A percentile compares a stretch with the other conserved stretches of the same genome.
Conservation (phyloP, 148 eudicot genomes). For the Silene uniflora region DNA sequence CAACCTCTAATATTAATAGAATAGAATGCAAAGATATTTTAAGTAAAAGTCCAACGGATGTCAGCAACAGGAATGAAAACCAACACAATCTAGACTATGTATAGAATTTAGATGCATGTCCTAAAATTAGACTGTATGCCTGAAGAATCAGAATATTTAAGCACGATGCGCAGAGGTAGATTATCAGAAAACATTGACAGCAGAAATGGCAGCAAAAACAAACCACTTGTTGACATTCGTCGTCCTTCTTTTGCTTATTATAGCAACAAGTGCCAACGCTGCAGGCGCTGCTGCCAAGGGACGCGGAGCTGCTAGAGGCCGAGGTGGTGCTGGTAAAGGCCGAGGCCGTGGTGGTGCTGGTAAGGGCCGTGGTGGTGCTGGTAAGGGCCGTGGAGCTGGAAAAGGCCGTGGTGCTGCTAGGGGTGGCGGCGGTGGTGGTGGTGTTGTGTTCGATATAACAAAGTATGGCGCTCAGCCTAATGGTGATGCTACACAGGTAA, state of each 20-base stretch:
- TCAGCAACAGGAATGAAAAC: not conserved
- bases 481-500: slow-evolving; percentile 34
- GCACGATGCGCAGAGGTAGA: slow-evolving; percentile 5
- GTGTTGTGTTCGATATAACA: slow-evolving; percentile 20
- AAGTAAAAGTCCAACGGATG: slow-evolving; percentile 4
- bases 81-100: not conserved
- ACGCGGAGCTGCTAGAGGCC: not conserved
- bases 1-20: not conserved
- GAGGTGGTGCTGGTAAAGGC: not conserved
- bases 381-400: not conserved
- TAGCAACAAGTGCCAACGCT: slow-evolving; percentile 4
- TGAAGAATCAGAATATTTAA: not conserved
- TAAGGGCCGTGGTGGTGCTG: not conserved
- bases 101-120: slow-evolving; percentile 2
- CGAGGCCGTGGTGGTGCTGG: not conserved
- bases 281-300: slow-evolving; percentile 4
- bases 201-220: slow-evolving; percentile 4
- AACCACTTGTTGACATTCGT: not conserved
- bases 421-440: not conserved
- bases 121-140: not conserved
- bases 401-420: not conserved
- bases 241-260: slow-evolving; percentile 5
- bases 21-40: slow-evolving; percentile 11
- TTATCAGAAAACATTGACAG: not conserved
- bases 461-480: slow-evolving; percentile 27